Conservation (phyloP, 805 yeast species). For the Candida ulmi region DNA sequence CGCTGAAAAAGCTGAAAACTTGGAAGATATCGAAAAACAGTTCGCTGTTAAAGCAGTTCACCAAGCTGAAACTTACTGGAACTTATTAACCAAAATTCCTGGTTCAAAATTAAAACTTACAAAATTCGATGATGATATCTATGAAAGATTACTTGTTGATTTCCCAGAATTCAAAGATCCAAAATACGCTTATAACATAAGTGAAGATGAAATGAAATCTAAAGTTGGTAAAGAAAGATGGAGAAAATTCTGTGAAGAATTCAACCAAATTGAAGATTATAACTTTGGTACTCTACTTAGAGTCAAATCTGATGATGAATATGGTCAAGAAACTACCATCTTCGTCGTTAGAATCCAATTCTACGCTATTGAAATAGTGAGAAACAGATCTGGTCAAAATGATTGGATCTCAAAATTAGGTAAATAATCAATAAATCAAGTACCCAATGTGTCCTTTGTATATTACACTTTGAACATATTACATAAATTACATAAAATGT, state of each 20-base stretch:
- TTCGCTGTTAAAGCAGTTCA: conserved; percentile 96
- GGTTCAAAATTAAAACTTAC: conserved; percentile 79
- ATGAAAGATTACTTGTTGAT: conserved; percentile 48
- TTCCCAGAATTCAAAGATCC: conserved; percentile 87
- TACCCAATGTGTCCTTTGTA: neutral
- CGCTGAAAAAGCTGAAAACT: conserved; percentile 89
- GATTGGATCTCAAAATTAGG: conserved; percentile 63
- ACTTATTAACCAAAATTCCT: conserved; percentile 59
- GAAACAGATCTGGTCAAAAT: conserved; percentile 86
- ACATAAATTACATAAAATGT: too few relatives aligned
- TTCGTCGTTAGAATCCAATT: conserved; percentile 93
- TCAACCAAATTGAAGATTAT: conserved; percentile 84
- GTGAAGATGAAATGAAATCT: conserved; percentile 80
- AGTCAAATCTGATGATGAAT: conserved; percentile 64
- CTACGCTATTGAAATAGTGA: conserved; percentile 88
- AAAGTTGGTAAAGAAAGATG: conserved; percentile 78
- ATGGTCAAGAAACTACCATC: conserved; percentile 76
- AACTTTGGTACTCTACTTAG: conserved; percentile 94
- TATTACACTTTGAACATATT: too few relatives aligned
- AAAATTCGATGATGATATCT: conserved; percentile 65
- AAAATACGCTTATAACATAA: conserved; percentile 47
- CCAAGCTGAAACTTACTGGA: conserved; percentile 95
- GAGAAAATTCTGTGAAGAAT: conserved; percentile 81
- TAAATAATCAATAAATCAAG: neutral
- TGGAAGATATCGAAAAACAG: conserved; percentile 94